Percentiles rank a stretch among this genome's conserved stretches.
Evolutionary conservation across 805 yeast genomes (phyloP).

Genomic region (Ascoidea tarda): DNA sequence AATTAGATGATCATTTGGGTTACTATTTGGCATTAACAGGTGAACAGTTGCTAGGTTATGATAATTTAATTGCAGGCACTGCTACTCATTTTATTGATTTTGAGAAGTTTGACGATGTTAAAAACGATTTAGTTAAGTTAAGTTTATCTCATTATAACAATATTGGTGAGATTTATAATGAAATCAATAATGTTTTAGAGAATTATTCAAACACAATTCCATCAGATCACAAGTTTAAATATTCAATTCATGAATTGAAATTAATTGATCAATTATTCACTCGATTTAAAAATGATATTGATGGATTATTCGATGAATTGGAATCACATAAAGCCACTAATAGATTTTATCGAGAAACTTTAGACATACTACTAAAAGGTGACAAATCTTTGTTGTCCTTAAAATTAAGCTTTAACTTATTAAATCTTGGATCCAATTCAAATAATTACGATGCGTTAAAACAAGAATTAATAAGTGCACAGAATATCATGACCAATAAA

Average conservation of each 20-base stretch:
- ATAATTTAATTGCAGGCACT: slow-evolving; percentile 69
- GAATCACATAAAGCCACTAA: slow-evolving; percentile 15
- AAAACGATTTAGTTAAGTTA: slow-evolving; percentile 48
- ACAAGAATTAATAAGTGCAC: slow-evolving; percentile 63
- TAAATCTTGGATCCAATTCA: slow-evolving; percentile 43
- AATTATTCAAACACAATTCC: slow-evolving; percentile 54
- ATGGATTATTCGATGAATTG: slow-evolving; percentile 41
- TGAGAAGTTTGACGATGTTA: slow-evolving; percentile 43
- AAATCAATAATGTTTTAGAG: slow-evolving; percentile 48
- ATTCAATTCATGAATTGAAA: slow-evolving; percentile 37
- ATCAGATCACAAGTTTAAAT: slow-evolving; percentile 41
- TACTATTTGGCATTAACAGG: slow-evolving; percentile 82
- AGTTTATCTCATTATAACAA: slow-evolving; percentile 15
- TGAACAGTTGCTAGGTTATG: slow-evolving; percentile 60
- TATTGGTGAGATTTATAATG: slow-evolving; percentile 27
- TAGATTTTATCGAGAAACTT: slow-evolving; percentile 47
- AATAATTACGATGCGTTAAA: slow-evolving; percentile 53
- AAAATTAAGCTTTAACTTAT: slow-evolving; percentile 52
- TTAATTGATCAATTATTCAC: slow-evolving; percentile 50
- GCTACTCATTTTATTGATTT: slow-evolving; percentile 83
- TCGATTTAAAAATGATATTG: slow-evolving; percentile 24
- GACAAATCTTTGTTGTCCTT: slow-evolving; percentile 62
- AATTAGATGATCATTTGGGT: slow-evolving; percentile 71
- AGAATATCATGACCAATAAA: slow-evolving; percentile 49
- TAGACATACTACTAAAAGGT: slow-evolving; percentile 33